These are phyloP conservation scores for Passalora sequoiae DNA, from an alignment of 2,329 filamentous ascomycete species.

Conservation along the genomic window DNA sequence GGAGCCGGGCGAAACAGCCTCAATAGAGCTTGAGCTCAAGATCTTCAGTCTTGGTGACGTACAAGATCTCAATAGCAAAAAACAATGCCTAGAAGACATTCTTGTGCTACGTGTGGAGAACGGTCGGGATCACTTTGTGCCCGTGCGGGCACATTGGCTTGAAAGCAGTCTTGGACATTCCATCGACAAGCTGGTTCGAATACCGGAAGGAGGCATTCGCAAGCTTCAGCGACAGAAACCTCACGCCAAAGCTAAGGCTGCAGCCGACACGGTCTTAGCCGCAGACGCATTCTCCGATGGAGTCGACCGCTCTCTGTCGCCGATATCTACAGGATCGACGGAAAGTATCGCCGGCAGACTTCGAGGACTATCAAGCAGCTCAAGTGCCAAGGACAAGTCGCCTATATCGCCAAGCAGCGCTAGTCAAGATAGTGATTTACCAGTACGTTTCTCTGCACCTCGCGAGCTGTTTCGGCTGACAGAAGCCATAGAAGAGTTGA, in stretches of 20 bases:
- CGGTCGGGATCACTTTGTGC: slow-evolving; percentile 88
- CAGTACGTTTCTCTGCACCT: slow-evolving; percentile 72
- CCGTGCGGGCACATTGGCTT: slow-evolving; percentile 71
- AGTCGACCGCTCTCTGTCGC: background rate
- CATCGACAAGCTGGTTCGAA: slow-evolving; percentile 78
- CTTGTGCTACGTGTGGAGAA: slow-evolving; percentile 76
- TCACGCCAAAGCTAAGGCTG: slow-evolving; percentile 17
- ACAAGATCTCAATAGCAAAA: slow-evolving; percentile 62
- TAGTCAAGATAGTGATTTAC: slow-evolving; percentile 31
- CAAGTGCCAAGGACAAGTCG: slow-evolving; percentile 5
- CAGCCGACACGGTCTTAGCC: slow-evolving; percentile 14
- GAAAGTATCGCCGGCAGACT: slow-evolving; percentile 4
- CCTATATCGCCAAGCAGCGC: slow-evolving; percentile 6
- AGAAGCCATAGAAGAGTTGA: slow-evolving; percentile 63
- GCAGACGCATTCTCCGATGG: slow-evolving; percentile 11
- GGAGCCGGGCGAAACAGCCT: slow-evolving; percentile 77
- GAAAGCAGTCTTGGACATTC: slow-evolving; percentile 78
- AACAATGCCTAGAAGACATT: slow-evolving; percentile 72
- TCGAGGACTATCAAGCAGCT: slow-evolving; percentile 3
- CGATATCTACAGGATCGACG: slow-evolving; percentile 5
- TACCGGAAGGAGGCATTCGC: slow-evolving; percentile 73
- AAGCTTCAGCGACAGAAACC: slow-evolving; percentile 58
- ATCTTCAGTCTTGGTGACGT: slow-evolving; percentile 62
- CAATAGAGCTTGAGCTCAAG: slow-evolving; percentile 62
- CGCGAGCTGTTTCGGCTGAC: slow-evolving; percentile 86